phyloP scores from a whole-genome alignment of 495 filamentous ascomycete species.

The Bathelium albidoporum region DNA sequence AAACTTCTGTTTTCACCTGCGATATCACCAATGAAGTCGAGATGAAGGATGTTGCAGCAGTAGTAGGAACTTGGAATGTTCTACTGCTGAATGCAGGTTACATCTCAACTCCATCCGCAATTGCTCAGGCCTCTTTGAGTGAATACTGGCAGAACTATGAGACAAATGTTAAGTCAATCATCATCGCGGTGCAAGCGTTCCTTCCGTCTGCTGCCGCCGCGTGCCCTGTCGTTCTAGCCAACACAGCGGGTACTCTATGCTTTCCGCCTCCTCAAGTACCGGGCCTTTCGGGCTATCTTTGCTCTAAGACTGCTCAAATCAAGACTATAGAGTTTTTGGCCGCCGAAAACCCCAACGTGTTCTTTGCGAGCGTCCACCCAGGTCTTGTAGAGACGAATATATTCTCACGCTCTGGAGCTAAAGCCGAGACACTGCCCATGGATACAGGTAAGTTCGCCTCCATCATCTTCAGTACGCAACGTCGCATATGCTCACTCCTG shows the following conservation, averaged over 20 bases:
- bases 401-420: not conserved
- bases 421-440: not conserved
- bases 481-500: conserved; percentile 44
- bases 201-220: conserved; percentile 27
- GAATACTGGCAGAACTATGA: conserved; percentile 35
- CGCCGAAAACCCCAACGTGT: conserved; percentile 32
- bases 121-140: conserved; percentile 20
- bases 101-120: conserved; percentile 15
- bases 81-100: conserved; percentile 30
- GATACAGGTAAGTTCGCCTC: conserved; percentile 26
- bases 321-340: conserved; percentile 35
- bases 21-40: conserved; percentile 13
- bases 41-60: conserved; percentile 16
- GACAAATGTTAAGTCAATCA: conserved; percentile 34
- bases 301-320: conserved; percentile 32
- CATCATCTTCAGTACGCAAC: conserved; percentile 40
- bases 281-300: conserved; percentile 31
- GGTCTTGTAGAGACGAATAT: conserved; percentile 32
- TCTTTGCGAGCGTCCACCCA: conserved; percentile 33
- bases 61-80: conserved; percentile 30
- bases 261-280: conserved; percentile 13
- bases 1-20: not conserved
- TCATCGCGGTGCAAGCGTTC: conserved; percentile 31
- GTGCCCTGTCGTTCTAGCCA: conserved; percentile 31
- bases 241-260: conserved; percentile 20